Base-by-base conservation (phyloP, 306 rosid genomes). In the Delonix regia region DNA sequence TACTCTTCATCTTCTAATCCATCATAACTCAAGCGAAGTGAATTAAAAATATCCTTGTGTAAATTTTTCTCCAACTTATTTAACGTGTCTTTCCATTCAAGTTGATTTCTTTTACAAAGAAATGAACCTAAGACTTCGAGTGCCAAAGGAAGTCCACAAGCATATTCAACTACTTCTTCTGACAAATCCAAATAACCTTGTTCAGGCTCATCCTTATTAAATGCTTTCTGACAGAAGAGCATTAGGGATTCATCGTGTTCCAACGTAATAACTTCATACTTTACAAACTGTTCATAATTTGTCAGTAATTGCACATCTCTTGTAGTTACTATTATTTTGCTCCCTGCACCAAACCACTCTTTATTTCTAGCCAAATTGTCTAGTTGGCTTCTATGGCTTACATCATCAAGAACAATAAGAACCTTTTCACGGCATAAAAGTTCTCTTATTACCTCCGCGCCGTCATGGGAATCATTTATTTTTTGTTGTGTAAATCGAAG, bases 1-100 rank as follows among this genome's bases (percentile, higher is more conserved):
- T 19, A 19, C 13, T 19, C 27, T n/a, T 19, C 27, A 52, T 52
- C 27, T 8, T 52, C 27, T n/a, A 52, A 52, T 52, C 59, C 59
- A 19, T 52, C 59, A 52, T 41, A 57, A 59, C 78, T 74, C 16
- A 74, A 16, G n/a, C 15, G 28, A 36, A 74, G 78, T 22, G 18
- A 28, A 5, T 30, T 18, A 6, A 28, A 38, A 9, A 70, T 70
- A 49, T 48, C 61, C 0, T 33, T 6, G 9, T 11, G 18, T 70
- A 6, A 8, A 48, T 7, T 13, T 48, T 70, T 4, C 28, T 33
- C n/a, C 44, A 48, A 3, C 60, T 33, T 65, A 18, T 65, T 25
- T n/a, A 38, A 38, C 3, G 18, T 24, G 1, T 38, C 47, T 55
- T 4, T 52, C 59, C 59, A 52, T 52, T 52, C 59, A n/a, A 0